Percentiles rank a stretch among this genome's conserved stretches.
phyloP scores from a whole-genome alignment of 345 rosid genomes.

The Euphorbia lathyris region DNA sequence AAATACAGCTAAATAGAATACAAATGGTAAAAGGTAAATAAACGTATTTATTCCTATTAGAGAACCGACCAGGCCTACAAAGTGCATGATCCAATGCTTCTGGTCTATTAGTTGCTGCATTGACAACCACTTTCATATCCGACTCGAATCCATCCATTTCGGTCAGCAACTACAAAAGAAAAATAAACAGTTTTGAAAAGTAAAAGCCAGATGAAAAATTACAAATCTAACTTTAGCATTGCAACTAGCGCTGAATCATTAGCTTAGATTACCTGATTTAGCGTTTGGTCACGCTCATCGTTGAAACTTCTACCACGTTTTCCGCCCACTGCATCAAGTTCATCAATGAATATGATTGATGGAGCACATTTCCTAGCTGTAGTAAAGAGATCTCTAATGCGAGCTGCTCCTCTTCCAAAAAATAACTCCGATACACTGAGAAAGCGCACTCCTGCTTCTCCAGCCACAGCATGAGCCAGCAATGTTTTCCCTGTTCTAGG shows the following conservation, averaged over 20 bases:
- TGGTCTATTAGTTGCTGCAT: conserved; percentile 95
- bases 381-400: conserved; percentile 84
- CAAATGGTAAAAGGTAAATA: no score
- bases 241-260: conserved; percentile 11
- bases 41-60: no score
- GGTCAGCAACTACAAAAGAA: conserved; percentile 72
- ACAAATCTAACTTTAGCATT: no score
- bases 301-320: conserved; percentile 96
- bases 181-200: not conserved
- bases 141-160: conserved; percentile 98
- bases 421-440: conserved; percentile 89
- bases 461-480: conserved; percentile 94
- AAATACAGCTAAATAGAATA: no score
- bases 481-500: conserved; percentile 98
- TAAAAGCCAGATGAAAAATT: not conserved
- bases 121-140: conserved; percentile 74
- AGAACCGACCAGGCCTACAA: conserved; percentile 96
- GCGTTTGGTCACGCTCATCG: conserved; percentile 94
- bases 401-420: conserved; percentile 98
- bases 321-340: conserved; percentile 98
- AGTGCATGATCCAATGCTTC: conserved; percentile 92
- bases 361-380: conserved; percentile 82
- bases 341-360: conserved; percentile 89
- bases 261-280: conserved; percentile 62
- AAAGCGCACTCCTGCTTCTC: conserved; percentile 95